These are phyloP conservation scores for Escovopsis sp. DNA, from an alignment of 2,329 filamentous ascomycete genomes.

Conservation along the genomic window DNA sequence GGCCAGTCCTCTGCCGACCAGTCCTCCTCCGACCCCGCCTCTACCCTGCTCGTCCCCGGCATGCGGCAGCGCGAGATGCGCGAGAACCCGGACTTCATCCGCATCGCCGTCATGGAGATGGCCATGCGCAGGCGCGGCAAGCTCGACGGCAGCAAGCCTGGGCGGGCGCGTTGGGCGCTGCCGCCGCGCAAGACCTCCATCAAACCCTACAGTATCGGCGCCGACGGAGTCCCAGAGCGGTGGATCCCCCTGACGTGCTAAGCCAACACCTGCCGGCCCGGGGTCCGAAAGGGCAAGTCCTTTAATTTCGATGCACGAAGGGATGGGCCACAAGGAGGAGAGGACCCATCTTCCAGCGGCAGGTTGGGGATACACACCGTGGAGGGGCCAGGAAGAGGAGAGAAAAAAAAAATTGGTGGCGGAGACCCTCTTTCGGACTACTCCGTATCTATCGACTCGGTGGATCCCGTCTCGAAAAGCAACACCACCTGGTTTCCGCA, in stretches of 20 bases:
- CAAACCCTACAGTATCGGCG: constrained; percentile 40
- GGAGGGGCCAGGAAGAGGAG: background rate
- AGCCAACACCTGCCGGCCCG: background rate
- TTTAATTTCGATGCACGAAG: background rate
- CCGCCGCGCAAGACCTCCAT: constrained; percentile 43
- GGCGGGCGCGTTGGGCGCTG: constrained; percentile 52
- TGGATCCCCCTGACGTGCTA: constrained; percentile 33
- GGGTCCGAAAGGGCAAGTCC: background rate
- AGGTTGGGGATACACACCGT: background rate
- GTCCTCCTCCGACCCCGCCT: background rate
- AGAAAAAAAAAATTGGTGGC: no score
- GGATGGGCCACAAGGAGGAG: background rate
- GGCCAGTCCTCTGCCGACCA: constrained; percentile 13
- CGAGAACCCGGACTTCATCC: constrained; percentile 57
- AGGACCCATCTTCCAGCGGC: background rate
- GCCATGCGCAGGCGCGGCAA: constrained; percentile 54
- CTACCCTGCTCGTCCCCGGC: constrained; percentile 20
- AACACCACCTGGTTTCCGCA: background rate
- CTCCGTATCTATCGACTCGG: no score
- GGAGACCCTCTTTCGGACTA: no score
- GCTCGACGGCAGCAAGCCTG: constrained; percentile 49
- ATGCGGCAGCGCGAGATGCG: constrained; percentile 52
- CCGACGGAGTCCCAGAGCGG: constrained; percentile 43
- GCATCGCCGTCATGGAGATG: constrained; percentile 58
- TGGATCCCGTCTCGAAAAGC: no score